Evolutionary conservation across 2,329 filamentous ascomycete species (phyloP).

Genomic region (Pseudocercospora pini-densiflorae): DNA sequence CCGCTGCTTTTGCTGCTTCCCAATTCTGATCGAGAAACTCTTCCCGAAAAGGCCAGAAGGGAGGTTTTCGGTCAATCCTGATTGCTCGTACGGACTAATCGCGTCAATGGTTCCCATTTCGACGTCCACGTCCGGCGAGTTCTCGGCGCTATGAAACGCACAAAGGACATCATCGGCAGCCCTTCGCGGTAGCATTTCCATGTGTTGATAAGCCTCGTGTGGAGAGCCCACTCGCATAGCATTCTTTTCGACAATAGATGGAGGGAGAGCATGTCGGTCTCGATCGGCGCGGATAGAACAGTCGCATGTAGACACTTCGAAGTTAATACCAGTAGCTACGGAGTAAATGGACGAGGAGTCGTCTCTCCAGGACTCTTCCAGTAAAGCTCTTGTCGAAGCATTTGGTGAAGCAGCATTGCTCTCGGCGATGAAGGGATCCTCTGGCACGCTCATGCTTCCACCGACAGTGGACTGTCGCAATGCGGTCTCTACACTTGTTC

Average conservation of each 20-base stretch:
- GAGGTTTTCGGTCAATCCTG: not conserved
- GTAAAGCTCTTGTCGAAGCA: slow-evolving; percentile 1
- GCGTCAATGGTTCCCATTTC: not conserved
- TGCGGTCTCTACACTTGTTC: not conserved
- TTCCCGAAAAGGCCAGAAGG: not conserved
- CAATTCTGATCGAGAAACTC: not conserved
- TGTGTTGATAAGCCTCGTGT: not conserved
- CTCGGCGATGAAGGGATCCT: not conserved
- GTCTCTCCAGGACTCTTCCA: not conserved
- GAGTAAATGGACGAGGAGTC: not conserved
- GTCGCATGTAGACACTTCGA: not conserved
- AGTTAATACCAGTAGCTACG: not conserved
- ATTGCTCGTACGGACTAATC: not conserved
- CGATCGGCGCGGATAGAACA: not conserved
- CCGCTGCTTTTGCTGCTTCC: not conserved
- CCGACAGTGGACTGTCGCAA: not conserved
- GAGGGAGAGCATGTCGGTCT: slow-evolving; percentile 10
- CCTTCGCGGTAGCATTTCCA: not conserved
- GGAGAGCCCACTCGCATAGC: not conserved
- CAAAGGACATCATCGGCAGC: not conserved
- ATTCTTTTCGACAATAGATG: slow-evolving; percentile 13
- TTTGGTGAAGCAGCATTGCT: not conserved
- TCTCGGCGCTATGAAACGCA: not conserved
- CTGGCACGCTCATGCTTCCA: not conserved
- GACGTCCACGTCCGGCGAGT: not conserved